Conservation (phyloP, 2,329 filamentous ascomycete genomes). For the Neospermospora avenae region DNA sequence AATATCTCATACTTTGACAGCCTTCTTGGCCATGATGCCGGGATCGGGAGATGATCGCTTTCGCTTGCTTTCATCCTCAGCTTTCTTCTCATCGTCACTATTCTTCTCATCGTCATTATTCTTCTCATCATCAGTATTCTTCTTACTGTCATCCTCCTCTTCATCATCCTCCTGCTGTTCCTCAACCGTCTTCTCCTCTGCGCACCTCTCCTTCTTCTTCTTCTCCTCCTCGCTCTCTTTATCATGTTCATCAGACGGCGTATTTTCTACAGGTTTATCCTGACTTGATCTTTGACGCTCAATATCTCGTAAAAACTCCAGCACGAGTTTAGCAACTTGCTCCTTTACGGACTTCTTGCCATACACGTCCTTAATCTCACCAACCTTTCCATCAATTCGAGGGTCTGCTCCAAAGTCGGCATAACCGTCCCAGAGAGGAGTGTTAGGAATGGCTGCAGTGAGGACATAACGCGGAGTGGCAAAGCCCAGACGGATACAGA, state of each 20-base stretch:
- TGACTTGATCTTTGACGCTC: constrained; percentile 24
- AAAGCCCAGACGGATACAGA: constrained; percentile 29
- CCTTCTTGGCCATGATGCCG: neutral
- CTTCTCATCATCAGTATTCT: constrained; percentile 3
- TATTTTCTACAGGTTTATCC: too few species aligned
- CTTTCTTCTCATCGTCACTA: neutral
- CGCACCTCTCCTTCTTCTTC: neutral
- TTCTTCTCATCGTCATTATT: constrained; percentile 6
- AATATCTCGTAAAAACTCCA: constrained; percentile 39
- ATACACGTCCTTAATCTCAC: constrained; percentile 40
- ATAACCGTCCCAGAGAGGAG: constrained; percentile 25
- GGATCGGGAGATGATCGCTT: constrained; percentile 7
- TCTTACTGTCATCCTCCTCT: neutral
- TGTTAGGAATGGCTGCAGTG: constrained; percentile 10
- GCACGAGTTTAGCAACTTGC: constrained; percentile 42
- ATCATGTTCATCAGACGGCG: too few species aligned
- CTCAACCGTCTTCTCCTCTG: constrained; percentile 5
- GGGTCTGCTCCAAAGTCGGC: constrained; percentile 31
- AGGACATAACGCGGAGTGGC: constrained; percentile 27
- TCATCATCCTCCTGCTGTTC: neutral
- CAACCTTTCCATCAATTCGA: constrained; percentile 37
- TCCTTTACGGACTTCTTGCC: constrained; percentile 50
- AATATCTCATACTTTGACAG: neutral
- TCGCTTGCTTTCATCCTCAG: constrained; percentile 20
- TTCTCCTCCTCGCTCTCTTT: neutral